Conservation (phyloP, 108 stramenopile genomes). For the Mediolabrus comicus region DNA sequence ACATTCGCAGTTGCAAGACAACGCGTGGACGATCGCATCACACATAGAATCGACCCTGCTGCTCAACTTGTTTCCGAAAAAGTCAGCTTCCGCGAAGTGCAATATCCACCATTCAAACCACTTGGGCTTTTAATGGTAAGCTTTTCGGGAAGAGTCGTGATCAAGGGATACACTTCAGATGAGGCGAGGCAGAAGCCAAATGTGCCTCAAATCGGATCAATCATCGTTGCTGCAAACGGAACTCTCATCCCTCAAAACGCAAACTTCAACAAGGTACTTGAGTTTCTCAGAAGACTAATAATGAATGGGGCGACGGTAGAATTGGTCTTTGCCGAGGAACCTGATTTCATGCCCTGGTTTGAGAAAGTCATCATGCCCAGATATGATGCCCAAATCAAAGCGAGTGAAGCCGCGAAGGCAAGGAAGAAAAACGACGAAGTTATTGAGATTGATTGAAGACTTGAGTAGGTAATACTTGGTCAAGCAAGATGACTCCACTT, state of each 20-base stretch:
- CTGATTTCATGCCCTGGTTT: constrained; percentile 31
- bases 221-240: constrained; percentile 61
- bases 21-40: neutral
- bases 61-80: constrained; percentile 29
- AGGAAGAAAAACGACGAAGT: too few species aligned
- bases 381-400: neutral
- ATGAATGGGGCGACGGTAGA: constrained; percentile 9
- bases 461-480: too few species aligned
- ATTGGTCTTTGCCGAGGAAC: constrained; percentile 33
- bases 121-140: constrained; percentile 34
- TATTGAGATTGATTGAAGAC: too few species aligned
- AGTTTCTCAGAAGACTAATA: constrained; percentile 14
- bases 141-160: constrained; percentile 45
- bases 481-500: too few species aligned
- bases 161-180: constrained; percentile 12
- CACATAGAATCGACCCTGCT: constrained; percentile 2
- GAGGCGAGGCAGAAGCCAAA: neutral
- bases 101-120: constrained; percentile 7
- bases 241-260: constrained; percentile 6
- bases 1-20: constrained; percentile 16
- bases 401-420: too few species aligned
- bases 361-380: constrained; percentile 15
- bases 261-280: constrained; percentile 13
- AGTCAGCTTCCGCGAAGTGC: constrained; percentile 11
- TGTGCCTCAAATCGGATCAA: constrained; percentile 54